Percentiles rank a stretch among this genome's conserved stretches.
Evolutionary conservation across 75 land plant species (phyloP).

Genomic region (Azolla pinnata): DNA sequence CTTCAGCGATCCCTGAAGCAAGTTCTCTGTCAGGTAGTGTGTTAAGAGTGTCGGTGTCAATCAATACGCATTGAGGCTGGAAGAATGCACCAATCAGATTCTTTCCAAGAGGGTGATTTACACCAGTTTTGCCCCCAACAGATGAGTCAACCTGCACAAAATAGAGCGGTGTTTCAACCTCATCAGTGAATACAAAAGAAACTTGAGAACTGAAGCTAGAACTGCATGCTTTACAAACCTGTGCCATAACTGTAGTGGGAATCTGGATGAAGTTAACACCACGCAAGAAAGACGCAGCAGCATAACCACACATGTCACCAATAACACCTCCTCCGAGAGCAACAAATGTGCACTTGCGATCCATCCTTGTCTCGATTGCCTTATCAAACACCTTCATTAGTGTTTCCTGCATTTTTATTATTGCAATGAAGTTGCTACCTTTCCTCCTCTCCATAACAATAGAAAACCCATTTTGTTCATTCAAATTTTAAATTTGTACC

Average conservation of each 20-base stretch:
- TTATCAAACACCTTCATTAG: constrained; percentile 92
- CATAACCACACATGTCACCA: constrained; percentile 99
- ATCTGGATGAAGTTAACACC: constrained; percentile 97
- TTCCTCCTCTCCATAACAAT: neutral
- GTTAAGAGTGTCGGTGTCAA: constrained; percentile 81
- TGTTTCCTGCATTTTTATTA: constrained; percentile 37
- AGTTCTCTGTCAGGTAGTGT: constrained; percentile 86
- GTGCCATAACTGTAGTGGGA: constrained; percentile 96
- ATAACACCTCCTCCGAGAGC: constrained; percentile 98
- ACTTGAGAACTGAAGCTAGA: neutral
- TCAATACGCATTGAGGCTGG: constrained; percentile 90
- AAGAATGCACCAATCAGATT: constrained; percentile 95
- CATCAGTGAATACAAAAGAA: neutral
- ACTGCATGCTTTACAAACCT: constrained; percentile 30
- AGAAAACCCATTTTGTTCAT: neutral
- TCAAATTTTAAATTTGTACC: constrained; percentile 17
- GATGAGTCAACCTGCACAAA: constrained; percentile 97
- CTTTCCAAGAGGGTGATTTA: constrained; percentile 86
- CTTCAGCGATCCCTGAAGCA: constrained; percentile 87
- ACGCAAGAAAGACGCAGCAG: constrained; percentile 88
- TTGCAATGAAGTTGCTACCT: neutral
- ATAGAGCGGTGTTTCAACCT: neutral
- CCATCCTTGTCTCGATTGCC: constrained; percentile 82
- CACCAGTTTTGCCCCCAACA: constrained; percentile 95
- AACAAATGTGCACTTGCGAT: constrained; percentile 80